phyloP scores from a whole-genome alignment of 208 protist genomes.

The Leptomonas seymouri region DNA sequence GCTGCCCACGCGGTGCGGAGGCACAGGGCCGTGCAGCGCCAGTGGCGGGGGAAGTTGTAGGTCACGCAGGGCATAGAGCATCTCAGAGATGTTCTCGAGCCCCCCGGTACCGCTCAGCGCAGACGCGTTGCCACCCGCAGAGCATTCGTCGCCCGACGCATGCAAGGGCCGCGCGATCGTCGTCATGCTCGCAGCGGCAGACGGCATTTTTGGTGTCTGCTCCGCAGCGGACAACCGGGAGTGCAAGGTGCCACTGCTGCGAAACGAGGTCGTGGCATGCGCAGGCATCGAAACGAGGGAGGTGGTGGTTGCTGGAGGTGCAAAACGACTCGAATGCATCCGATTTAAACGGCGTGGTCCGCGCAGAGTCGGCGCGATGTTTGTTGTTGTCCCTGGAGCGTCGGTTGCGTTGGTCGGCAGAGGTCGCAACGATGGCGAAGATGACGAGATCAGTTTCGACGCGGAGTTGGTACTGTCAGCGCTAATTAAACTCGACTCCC shows the following conservation, averaged over 20 bases:
- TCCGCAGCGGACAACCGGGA: neutral
- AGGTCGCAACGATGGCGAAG: neutral
- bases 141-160: neutral
- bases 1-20: slow-evolving; percentile 58
- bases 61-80: slow-evolving; percentile 43
- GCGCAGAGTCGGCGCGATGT: slow-evolving; percentile 10
- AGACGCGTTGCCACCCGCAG: neutral
- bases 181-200: neutral
- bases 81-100: slow-evolving; percentile 20
- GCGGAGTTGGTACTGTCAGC: slow-evolving; percentile 6
- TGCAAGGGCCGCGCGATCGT: slow-evolving; percentile 1
- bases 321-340: neutral
- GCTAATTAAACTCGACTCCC: slow-evolving; percentile 12
- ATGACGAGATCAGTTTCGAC: neutral
- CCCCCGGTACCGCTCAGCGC: neutral
- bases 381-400: neutral
- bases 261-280: slow-evolving; percentile 6
- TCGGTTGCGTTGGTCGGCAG: neutral
- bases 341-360: slow-evolving; percentile 2
- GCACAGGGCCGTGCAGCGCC: slow-evolving; percentile 39
- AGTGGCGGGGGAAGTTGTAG: slow-evolving; percentile 54
- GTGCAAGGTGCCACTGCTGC: neutral
- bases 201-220: neutral
- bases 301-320: neutral
- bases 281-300: neutral